Percentiles rank a stretch among this genome's conserved stretches.
phyloP scores from a whole-genome alignment of 2,329 filamentous ascomycete species.

The Alternaria incomplexa region DNA sequence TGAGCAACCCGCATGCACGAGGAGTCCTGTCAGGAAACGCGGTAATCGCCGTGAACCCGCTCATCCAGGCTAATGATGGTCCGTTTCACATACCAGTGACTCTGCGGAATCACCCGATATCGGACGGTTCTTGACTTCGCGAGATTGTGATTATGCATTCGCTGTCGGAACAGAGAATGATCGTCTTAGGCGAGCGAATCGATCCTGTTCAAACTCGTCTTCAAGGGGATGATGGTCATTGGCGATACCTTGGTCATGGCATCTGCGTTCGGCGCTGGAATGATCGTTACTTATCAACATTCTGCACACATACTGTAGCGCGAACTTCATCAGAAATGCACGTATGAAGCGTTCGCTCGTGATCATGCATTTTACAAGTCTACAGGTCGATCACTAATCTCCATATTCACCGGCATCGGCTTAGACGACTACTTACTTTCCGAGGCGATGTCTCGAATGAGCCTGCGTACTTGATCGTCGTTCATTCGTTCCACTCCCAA shows the following conservation, averaged over 20 bases:
- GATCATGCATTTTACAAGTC: neutral
- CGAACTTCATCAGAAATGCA: neutral
- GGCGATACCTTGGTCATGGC: neutral
- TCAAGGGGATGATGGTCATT: neutral
- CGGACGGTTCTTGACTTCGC: neutral
- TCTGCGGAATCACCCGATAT: neutral
- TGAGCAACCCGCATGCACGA: neutral
- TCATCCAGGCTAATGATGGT: neutral
- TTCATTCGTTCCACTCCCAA: constrained; percentile 1
- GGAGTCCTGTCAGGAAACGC: neutral
- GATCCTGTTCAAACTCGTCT: neutral
- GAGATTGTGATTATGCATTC: neutral
- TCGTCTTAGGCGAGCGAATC: neutral
- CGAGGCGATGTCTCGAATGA: neutral
- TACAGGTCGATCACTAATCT: neutral
- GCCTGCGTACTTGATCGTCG: constrained; percentile 1
- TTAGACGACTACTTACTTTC: neutral
- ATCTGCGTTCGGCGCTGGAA: neutral
- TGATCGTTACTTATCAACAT: neutral
- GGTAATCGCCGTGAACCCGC: neutral
- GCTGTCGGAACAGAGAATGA: neutral
- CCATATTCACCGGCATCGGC: neutral
- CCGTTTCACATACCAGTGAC: neutral
- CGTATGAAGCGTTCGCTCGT: too few relatives aligned
- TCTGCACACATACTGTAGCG: neutral